Evolutionary conservation across 2,329 filamentous ascomycete genomes (phyloP), one percentile per base, ranked within the genome.

Genomic region (Aureobasidium sp.): DNA sequence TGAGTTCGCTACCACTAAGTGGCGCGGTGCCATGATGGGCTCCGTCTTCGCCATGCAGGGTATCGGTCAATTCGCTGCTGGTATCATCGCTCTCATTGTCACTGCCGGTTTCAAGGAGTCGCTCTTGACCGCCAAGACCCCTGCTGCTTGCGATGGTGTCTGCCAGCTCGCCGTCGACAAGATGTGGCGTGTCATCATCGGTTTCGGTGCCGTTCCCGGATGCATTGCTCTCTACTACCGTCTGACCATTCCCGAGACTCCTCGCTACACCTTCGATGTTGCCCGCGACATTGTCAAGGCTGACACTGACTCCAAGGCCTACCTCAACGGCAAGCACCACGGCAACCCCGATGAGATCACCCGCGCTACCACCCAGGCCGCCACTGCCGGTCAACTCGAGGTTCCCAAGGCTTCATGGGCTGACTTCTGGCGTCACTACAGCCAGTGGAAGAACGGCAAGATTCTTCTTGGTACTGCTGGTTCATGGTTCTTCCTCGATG

Each of bases 31-130:
- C 66, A 94, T 94, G 87, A 92, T 95, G 86, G 88, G 85, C 37
- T 81, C 88, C 16, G 90, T 94, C 59, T 94, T 94, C 69, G 88
- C 89, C 67, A 93, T 92, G 88, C 90, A 95, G 73, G 89, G 90
- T 66, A 82, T 94, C 57, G 90, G 90, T 25, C 90, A 94, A 74
- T 85, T 94, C 60, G 80, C 79, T 30, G 89, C 87, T 53, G 88
- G 88, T 50, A 83, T 93, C 34, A 80, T 94, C 65, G 87, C 90
- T 72, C 78, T 94, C 50, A 89, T 92, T 68, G 82, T 72, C 65
- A 69, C 68, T 49, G 64, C 65, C n/a, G 72, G 72, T 36, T 74
- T 74, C 71, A 71, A 73, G 66, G 69, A 68, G 44, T 73, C 71
- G 13, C 70, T 74, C 45, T 30, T 63, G 39, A 66, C 62, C 6